These are phyloP conservation scores for Coemansia sp. DNA, from an alignment of 192 early-diverging fungal genomes.

Conservation along the genomic window DNA sequence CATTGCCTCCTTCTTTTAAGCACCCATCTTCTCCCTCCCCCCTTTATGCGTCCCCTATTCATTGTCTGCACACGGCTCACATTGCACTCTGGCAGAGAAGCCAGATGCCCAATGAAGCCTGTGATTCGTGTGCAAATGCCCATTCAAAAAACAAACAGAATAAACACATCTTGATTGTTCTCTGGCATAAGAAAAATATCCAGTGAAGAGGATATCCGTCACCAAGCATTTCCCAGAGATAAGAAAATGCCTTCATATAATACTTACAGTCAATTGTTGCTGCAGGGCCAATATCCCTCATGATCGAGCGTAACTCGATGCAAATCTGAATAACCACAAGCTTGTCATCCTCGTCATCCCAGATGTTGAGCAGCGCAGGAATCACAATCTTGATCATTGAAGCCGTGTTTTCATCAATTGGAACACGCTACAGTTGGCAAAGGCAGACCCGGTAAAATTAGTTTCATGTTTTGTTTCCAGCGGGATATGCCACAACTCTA, in stretches of 20 bases:
- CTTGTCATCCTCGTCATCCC: conserved; percentile 83
- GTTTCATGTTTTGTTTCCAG: no score
- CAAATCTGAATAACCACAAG: conserved; percentile 78
- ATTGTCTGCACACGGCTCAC: neutral
- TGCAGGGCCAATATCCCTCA: conserved; percentile 76
- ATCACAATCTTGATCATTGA: conserved; percentile 68
- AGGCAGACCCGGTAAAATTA: neutral
- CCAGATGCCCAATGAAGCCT: neutral
- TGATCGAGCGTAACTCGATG: conserved; percentile 67
- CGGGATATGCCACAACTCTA: neutral
- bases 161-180: neutral
- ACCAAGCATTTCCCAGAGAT: neutral
- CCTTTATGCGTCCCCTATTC: no score
- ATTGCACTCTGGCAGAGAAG: neutral
- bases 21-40: no score
- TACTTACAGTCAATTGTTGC: conserved; percentile 51
- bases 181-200: neutral
- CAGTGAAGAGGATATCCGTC: neutral
- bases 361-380: conserved; percentile 68
- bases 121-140: neutral
- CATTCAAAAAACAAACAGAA: neutral
- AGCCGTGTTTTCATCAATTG: conserved; percentile 75
- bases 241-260: neutral
- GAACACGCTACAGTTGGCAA: conserved; percentile 53
- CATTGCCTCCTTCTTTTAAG: neutral